A percentile compares a stretch with the other conserved stretches of the same genome.
Conservation (phyloP, 441 rosid genomes). For the Iberis amara region DNA sequence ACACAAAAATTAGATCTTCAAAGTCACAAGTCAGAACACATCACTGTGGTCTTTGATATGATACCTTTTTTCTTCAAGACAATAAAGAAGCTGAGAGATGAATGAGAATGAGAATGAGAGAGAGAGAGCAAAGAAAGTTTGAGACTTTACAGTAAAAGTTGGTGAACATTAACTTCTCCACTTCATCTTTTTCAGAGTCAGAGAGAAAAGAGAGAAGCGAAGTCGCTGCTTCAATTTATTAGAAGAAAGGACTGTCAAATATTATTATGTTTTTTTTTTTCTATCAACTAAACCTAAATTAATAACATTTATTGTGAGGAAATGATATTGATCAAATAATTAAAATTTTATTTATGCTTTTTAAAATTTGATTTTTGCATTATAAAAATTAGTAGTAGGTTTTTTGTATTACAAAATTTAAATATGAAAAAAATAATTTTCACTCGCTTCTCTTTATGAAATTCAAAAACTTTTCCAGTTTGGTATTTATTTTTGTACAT, state of each 20-base stretch:
- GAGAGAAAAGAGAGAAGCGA: constrained; percentile 27
- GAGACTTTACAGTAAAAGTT: constrained; percentile 26
- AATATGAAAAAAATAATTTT: too few species aligned
- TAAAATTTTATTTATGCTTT: too few species aligned
- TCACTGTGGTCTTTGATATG: constrained; percentile 6
- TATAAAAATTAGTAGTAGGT: too few species aligned
- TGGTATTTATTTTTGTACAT: too few species aligned
- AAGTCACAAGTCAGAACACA: constrained; percentile 10
- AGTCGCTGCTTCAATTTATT: constrained; percentile 25
- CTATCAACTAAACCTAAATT: too few species aligned
- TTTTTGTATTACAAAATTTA: too few species aligned
- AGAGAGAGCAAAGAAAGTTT: constrained; percentile 27
- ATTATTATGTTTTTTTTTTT: background rate
- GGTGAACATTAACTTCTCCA: constrained; percentile 43
- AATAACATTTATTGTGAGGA: too few species aligned
- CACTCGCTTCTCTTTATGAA: too few species aligned
- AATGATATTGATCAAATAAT: too few species aligned
- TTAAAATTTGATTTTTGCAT: too few species aligned
- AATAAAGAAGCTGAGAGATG: constrained; percentile 7
- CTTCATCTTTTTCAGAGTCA: constrained; percentile 50
- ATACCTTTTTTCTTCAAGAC: constrained; percentile 6
- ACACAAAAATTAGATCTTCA: constrained; percentile 10
- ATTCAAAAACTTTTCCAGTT: too few species aligned
- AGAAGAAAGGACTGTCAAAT: constrained; percentile 3
- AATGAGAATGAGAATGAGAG: constrained; percentile 18